Evolutionary conservation across 148 eudicot species (phyloP).

Genomic region (Rhododendron henanense): DNA sequence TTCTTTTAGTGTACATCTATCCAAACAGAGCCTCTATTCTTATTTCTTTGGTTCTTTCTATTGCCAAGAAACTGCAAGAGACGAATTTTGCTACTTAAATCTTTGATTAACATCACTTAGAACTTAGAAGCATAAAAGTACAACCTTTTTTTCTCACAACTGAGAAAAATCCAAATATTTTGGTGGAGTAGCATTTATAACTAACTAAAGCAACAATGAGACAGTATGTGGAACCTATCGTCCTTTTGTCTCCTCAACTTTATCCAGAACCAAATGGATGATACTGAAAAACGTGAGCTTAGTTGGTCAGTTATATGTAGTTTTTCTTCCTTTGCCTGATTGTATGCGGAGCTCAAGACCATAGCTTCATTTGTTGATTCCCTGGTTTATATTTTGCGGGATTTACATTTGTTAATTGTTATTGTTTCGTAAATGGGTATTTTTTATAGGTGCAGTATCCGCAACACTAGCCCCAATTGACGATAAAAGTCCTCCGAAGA

Average conservation of each 20-base stretch:
- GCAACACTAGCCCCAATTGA: constrained; percentile 34
- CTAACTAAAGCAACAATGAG: neutral
- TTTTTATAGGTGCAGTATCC: constrained; percentile 42
- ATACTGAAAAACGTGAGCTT: neutral
- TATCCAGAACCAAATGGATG: neutral
- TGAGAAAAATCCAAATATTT: neutral
- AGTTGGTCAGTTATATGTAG: neutral
- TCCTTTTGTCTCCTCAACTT: neutral
- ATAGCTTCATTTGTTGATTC: neutral
- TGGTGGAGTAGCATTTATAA: neutral
- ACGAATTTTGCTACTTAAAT: neutral
- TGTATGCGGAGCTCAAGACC: neutral
- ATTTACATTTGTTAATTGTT: too few relatives aligned
- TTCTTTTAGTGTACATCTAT: neutral
- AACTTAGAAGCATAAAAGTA: neutral
- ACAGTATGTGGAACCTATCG: neutral
- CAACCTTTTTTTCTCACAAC: neutral
- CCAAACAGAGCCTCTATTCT: neutral
- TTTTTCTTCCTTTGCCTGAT: neutral
- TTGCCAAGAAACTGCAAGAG: neutral
- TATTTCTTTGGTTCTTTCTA: neutral
- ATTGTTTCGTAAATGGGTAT: neutral
- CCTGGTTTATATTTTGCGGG: neutral
- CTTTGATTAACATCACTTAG: neutral
- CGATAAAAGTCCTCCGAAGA: constrained; percentile 36